Base-by-base conservation (phyloP, 371 early-diverging fungal genomes). In the Thermomucor indicae-seudaticae region DNA sequence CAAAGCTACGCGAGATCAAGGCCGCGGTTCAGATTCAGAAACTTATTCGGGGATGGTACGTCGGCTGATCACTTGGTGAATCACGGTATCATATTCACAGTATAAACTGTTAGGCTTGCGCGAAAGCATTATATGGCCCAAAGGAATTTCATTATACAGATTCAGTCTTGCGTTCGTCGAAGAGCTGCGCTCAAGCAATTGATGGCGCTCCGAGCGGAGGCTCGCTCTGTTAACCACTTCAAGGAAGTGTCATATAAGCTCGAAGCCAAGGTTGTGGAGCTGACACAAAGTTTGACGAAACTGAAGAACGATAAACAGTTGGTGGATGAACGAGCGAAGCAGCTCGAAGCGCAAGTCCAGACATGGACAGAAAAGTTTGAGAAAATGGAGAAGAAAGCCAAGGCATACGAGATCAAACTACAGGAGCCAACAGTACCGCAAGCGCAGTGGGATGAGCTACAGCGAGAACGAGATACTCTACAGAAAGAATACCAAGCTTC, bases 231-330 rank as follows among this genome's bases (percentile, higher is more conserved):
- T 10, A 87, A 85, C 44, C 95, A 95, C 60, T 83, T 94, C 67
- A 90, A 93, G 65, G 93, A 95, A 60, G 80, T 88, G 22, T 91
- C 95, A 4, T 89, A 89, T 69, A 85, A 87, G 64, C 79, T 98
- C 7, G 97, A 98, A 65, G 90, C 81, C 73, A 97, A 95, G 80
- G 89, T 98, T 42, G 85, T 97, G 53, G 92, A 90, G 64, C 76
- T 98, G 55, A 94, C 94, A 14, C 92, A 90, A 69, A 67, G 74
- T 32, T 60, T 97, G 48, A 81, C 80, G 12, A 59, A 69, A 47
- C 78, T 86, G 43, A 79, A 81, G 48, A 68, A 78, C 31, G 92
- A 91, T 60, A 84, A 82, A 61, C 80, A 78, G 23, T 56, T 55
- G 3, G 53, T 88, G 37, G 58, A 53, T 22, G 69, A 77, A 20